These are phyloP conservation scores for Peribolospora baueri DNA, from an alignment of 768 basidiomycete genomes.

Conservation along the genomic window DNA sequence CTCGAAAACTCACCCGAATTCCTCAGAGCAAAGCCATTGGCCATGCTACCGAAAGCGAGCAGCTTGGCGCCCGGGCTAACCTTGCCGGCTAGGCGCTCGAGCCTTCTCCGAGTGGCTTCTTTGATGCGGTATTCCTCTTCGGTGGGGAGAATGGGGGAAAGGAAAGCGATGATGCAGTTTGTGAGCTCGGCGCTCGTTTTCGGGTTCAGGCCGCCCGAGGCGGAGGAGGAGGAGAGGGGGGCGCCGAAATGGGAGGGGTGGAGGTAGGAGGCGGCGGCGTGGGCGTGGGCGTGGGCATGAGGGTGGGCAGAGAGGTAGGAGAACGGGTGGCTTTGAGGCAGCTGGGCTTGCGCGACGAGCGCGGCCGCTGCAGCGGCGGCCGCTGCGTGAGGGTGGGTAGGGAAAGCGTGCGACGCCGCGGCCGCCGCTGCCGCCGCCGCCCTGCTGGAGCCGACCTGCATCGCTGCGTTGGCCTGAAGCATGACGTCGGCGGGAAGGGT, in stretches of 20 bases:
- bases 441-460: not conserved
- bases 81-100: constrained; percentile 82
- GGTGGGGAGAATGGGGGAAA: not conserved
- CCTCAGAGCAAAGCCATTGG: constrained; percentile 85
- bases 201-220: too few relatives aligned
- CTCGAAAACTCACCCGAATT: constrained; percentile 46
- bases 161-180: too few relatives aligned
- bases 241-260: too few relatives aligned
- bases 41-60: constrained; percentile 84
- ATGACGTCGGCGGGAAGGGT: not conserved
- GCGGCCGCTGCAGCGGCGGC: not conserved
- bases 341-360: not conserved
- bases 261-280: too few relatives aligned
- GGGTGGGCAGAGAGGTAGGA: constrained; percentile 11
- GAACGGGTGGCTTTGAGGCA: not conserved
- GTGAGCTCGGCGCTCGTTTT: too few relatives aligned
- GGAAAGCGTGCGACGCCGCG: not conserved
- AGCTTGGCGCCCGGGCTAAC: constrained; percentile 79
- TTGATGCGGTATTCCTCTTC: constrained; percentile 31
- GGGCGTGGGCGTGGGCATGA: constrained; percentile 4
- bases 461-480: not conserved
- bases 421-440: not conserved
- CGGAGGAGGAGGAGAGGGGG: too few relatives aligned
- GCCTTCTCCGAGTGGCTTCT: constrained; percentile 80
- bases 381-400: not conserved